Conservation (phyloP, 2,329 filamentous ascomycete species). For the Chaetomium olivaceum region DNA sequence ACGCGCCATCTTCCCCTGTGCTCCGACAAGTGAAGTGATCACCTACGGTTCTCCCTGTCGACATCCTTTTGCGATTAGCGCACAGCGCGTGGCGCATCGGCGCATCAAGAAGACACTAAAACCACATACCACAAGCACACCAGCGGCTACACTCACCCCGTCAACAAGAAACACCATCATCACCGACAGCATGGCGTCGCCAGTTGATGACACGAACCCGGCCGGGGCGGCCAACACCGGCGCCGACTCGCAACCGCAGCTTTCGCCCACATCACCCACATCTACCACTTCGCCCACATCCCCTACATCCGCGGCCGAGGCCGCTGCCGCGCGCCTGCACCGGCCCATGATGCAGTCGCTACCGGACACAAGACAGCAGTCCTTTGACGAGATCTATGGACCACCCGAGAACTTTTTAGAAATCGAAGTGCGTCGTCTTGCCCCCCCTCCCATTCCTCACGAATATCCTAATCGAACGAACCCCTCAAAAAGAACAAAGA, state of each 20-base stretch:
- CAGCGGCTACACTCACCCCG: neutral
- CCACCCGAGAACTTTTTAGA: constrained; percentile 98
- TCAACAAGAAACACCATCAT: constrained; percentile 1
- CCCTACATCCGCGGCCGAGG: constrained; percentile 24
- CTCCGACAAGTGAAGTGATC: neutral
- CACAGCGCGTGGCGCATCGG: constrained; percentile 5
- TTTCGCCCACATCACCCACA: constrained; percentile 31
- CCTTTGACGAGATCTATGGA: constrained; percentile 98
- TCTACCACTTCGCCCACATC: constrained; percentile 36
- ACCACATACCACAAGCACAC: neutral
- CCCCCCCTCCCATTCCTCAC: neutral
- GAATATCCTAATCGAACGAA: too few relatives aligned
- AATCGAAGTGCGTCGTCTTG: constrained; percentile 74
- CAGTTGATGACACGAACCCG: constrained; percentile 35
- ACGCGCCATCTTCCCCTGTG: neutral
- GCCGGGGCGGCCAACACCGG: constrained; percentile 8
- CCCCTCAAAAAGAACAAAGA: neutral
- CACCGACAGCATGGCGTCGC: constrained; percentile 48
- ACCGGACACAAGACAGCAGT: constrained; percentile 80
- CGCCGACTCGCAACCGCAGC: constrained; percentile 22
- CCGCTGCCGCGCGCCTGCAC: constrained; percentile 44
- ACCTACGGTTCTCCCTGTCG: neutral
- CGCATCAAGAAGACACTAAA: constrained; percentile 11
- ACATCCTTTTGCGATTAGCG: neutral
- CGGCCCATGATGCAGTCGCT: constrained; percentile 64